Evolutionary conservation across 164 flowering plant genomes (phyloP).

Genomic region (Magnolia sinica): DNA sequence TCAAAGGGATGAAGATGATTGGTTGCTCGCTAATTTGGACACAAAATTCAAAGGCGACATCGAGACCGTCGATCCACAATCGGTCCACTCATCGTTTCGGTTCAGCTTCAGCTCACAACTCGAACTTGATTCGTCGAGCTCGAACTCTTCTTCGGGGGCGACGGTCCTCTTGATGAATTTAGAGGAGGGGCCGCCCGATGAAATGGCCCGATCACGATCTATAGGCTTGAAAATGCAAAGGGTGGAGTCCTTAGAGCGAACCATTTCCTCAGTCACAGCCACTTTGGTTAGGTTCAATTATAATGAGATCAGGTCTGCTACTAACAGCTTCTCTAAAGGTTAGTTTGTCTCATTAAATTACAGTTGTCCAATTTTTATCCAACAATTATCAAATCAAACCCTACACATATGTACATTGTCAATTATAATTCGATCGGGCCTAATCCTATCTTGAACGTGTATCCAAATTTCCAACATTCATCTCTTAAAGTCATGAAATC

Average conservation of each 20-base stretch:
- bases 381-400: too few relatives aligned
- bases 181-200: slow-evolving; percentile 28
- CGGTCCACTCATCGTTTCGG: slow-evolving; percentile 89
- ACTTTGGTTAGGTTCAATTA: slow-evolving; percentile 64
- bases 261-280: slow-evolving; percentile 53
- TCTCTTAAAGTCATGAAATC: neutral
- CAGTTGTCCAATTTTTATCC: slow-evolving; percentile 7
- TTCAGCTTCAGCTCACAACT: slow-evolving; percentile 85
- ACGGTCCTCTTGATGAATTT: slow-evolving; percentile 91
- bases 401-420: too few relatives aligned
- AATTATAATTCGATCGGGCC: too few relatives aligned
- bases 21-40: slow-evolving; percentile 79
- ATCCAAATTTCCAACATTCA: too few relatives aligned
- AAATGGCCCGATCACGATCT: slow-evolving; percentile 10
- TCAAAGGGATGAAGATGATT: slow-evolving; percentile 65
- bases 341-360: neutral
- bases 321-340: slow-evolving; percentile 74
- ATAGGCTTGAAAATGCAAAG: slow-evolving; percentile 53
- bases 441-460: too few relatives aligned
- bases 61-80: slow-evolving; percentile 55
- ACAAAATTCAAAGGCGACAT: slow-evolving; percentile 22
- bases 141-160: slow-evolving; percentile 14
- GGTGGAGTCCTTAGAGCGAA: slow-evolving; percentile 71
- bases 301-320: slow-evolving; percentile 62
- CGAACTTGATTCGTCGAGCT: slow-evolving; percentile 60